Evolutionary conservation across 768 basidiomycete genomes (phyloP).

Genomic region (Rhodotorula toruloides): DNA sequence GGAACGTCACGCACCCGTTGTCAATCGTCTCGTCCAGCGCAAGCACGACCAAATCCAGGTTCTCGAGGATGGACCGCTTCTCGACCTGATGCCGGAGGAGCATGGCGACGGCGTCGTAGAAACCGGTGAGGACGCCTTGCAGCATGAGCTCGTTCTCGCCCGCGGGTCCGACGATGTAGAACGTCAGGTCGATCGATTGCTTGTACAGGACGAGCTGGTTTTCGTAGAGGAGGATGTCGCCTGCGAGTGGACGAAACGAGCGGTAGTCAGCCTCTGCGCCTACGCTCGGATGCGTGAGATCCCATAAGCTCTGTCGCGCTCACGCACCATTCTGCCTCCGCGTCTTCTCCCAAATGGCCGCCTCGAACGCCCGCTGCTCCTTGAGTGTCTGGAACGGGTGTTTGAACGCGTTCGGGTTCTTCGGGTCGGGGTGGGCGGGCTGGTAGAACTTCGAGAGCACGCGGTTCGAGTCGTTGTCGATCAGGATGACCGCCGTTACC

Average conservation of each 20-base stretch:
- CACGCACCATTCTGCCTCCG: slow-evolving; percentile 59
- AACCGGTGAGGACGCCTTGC: slow-evolving; percentile 70
- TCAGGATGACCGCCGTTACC: slow-evolving; percentile 76
- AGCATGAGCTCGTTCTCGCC: slow-evolving; percentile 96
- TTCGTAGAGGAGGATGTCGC: slow-evolving; percentile 89
- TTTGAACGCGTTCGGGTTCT: slow-evolving; percentile 44
- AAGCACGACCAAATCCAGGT: slow-evolving; percentile 81
- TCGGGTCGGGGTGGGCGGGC: slow-evolving; percentile 55
- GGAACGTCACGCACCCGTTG: slow-evolving; percentile 67
- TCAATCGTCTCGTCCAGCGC: slow-evolving; percentile 96
- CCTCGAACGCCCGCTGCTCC: slow-evolving; percentile 93
- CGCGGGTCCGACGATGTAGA: slow-evolving; percentile 84
- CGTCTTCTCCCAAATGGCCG: slow-evolving; percentile 90
- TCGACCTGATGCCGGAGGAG: slow-evolving; percentile 87
- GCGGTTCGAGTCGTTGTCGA: slow-evolving; percentile 92
- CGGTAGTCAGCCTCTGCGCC: too few relatives aligned
- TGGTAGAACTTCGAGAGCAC: slow-evolving; percentile 94
- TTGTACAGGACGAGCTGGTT: slow-evolving; percentile 87
- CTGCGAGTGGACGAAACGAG: slow-evolving; percentile 53
- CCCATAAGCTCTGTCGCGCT: neutral
- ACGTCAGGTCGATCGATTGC: slow-evolving; percentile 88
- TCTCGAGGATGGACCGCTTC: slow-evolving; percentile 89
- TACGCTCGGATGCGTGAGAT: neutral
- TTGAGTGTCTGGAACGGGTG: slow-evolving; percentile 56
- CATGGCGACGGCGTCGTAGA: slow-evolving; percentile 77